Conservation (phyloP, 139 green algal species). For the Trebouxia sp. region DNA sequence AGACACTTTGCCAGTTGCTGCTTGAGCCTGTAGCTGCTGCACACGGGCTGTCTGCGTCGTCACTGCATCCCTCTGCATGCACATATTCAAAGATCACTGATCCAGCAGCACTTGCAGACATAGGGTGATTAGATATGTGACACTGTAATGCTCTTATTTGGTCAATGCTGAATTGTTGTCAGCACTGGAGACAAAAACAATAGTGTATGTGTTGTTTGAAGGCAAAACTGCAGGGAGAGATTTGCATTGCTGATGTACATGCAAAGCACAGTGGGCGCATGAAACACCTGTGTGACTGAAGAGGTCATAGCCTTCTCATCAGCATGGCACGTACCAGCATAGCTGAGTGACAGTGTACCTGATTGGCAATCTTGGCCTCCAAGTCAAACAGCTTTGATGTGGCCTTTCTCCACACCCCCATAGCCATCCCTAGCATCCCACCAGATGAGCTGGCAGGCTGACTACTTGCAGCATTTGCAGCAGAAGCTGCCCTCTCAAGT, state of each 20-base stretch:
- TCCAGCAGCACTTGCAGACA: not conserved
- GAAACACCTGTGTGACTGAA: no score
- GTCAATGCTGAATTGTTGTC: not conserved
- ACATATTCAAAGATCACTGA: not conserved
- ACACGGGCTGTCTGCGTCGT: conserved; percentile 48
- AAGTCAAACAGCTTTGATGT: conserved; percentile 73
- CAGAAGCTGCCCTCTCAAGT: not conserved
- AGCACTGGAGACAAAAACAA: not conserved
- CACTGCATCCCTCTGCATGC: conserved; percentile 40
- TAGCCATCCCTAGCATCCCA: conserved; percentile 16
- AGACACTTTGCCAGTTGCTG: conserved; percentile 27
- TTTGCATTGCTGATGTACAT: no score
- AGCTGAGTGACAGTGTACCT: conserved; percentile 31
- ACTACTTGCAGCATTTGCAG: conserved; percentile 2
- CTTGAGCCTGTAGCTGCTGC: conserved; percentile 37
- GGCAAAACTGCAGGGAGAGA: no score
- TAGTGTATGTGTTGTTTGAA: no score
- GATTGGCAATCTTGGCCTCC: conserved; percentile 64
- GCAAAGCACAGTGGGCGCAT: no score
- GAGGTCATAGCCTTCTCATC: no score
- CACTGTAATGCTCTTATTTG: not conserved
- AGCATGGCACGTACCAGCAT: no score
- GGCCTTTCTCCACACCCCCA: conserved; percentile 46
- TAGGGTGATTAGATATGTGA: not conserved
- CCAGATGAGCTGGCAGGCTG: not conserved